Conservation (phyloP, 192 early-diverging fungal genomes). For the Rhizophlyctis rosea region DNA sequence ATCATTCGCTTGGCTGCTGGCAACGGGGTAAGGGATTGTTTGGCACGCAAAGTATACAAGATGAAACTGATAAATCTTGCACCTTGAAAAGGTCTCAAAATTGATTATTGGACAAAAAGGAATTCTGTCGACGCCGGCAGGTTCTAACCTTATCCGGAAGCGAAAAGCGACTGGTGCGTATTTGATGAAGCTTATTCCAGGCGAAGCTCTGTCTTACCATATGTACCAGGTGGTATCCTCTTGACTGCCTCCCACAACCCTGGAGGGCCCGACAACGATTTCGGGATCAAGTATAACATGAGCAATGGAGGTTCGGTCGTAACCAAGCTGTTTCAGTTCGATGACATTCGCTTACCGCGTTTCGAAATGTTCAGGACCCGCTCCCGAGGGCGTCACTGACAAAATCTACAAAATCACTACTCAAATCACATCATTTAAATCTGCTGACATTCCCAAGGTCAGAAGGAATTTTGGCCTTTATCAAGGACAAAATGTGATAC, state of each 20-base stretch:
- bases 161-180: conserved; percentile 72
- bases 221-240: conserved; percentile 74
- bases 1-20: conserved; percentile 86
- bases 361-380: conserved; percentile 67
- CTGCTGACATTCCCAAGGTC: conserved; percentile 62
- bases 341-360: background rate
- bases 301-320: conserved; percentile 78
- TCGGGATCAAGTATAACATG: conserved; percentile 98
- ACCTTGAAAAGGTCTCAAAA: conserved; percentile 61
- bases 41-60: background rate
- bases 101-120: conserved; percentile 90
- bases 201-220: background rate
- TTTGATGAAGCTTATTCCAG: conserved; percentile 5
- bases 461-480: conserved; percentile 3
- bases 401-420: conserved; percentile 84
- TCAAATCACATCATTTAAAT: conserved; percentile 62
- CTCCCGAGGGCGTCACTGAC: conserved; percentile 92
- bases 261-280: conserved; percentile 95
- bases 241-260: conserved; percentile 99
- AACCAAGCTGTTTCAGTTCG: too few relatives aligned
- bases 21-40: conserved; percentile 57
- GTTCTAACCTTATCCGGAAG: conserved; percentile 89
- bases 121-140: conserved; percentile 93
- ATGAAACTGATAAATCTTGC: too few relatives aligned
- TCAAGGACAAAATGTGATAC: conserved; percentile 7